Conservation (phyloP, 305 asterid genomes). For the Fraxinus platypoda region DNA sequence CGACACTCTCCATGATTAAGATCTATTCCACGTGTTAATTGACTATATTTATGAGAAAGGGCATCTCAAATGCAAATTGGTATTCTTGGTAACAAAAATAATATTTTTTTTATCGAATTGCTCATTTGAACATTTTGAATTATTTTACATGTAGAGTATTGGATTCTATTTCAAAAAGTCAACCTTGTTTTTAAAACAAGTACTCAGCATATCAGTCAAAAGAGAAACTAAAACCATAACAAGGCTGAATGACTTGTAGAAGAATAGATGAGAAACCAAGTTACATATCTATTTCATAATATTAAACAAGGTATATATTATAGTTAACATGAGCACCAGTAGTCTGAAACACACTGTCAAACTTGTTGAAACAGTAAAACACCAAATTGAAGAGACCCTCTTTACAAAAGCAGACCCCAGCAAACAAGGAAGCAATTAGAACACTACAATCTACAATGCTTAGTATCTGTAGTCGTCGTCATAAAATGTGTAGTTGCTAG, state of each 20-base stretch:
- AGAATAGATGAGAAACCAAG: neutral
- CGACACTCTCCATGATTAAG: neutral
- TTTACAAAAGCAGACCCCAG: conserved; percentile 24
- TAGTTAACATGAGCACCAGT: neutral
- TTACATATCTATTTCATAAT: neutral
- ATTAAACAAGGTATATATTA: neutral
- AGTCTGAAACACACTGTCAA: neutral
- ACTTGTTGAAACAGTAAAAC: neutral
- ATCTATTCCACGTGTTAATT: neutral
- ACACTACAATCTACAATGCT: conserved; percentile 15
- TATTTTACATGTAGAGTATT: too few species aligned
- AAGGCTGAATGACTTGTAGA: neutral
- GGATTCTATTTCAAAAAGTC: too few species aligned
- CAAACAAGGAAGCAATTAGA: neutral
- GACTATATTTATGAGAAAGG: neutral
- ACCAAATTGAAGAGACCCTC: conserved; percentile 5
- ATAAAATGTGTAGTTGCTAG: conserved; percentile 41
- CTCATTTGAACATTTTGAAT: too few species aligned
- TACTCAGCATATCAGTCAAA: neutral
- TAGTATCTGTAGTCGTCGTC: conserved; percentile 46
- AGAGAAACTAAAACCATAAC: neutral
- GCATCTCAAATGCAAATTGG: neutral
- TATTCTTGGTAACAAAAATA: neutral
- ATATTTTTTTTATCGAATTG: too few species aligned
- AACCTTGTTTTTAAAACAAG: too few species aligned